Percentiles rank a stretch among this genome's conserved stretches.
Evolutionary conservation across 1,284 basidiomycete genomes (phyloP).

Genomic region (Wolfiporia cocos): DNA sequence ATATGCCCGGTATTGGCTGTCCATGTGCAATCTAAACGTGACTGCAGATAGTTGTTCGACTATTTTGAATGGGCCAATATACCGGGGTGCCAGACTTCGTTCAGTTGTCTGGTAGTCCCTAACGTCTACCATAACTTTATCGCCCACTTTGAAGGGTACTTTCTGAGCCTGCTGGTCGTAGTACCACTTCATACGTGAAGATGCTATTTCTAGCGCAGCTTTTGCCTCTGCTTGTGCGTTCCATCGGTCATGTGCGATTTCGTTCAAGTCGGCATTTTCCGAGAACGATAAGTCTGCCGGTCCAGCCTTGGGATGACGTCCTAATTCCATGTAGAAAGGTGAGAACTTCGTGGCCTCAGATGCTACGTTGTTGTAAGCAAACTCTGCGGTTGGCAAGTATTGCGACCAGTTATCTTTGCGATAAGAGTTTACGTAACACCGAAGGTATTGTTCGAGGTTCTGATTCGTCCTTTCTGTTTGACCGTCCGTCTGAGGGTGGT

Average conservation of each 20-base stretch:
- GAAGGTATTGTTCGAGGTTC: slow-evolving; percentile 33
- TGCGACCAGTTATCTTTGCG: slow-evolving; percentile 5
- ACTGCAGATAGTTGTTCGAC: neutral
- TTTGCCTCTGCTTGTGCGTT: neutral
- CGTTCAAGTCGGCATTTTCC: too few relatives aligned
- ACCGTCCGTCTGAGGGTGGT: slow-evolving; percentile 38
- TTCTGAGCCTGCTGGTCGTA: neutral
- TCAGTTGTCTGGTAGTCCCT: too few relatives aligned
- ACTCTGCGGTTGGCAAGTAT: neutral
- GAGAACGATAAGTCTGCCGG: too few relatives aligned
- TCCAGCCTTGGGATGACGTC: neutral
- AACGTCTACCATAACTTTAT: neutral
- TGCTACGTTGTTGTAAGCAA: neutral
- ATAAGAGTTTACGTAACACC: slow-evolving; percentile 29
- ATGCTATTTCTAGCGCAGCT: neutral
- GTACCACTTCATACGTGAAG: neutral
- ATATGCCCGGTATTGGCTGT: too few relatives aligned
- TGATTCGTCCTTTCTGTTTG: slow-evolving; percentile 22
- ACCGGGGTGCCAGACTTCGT: neutral
- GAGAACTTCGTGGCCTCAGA: neutral
- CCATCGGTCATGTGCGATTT: neutral
- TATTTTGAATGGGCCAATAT: neutral
- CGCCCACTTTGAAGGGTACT: neutral
- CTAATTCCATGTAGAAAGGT: neutral
- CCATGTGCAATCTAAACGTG: neutral